Percentiles rank a stretch among this genome's conserved stretches.
Conservation (phyloP, 2,329 filamentous ascomycete genomes). For the Paraphoma sp. region DNA sequence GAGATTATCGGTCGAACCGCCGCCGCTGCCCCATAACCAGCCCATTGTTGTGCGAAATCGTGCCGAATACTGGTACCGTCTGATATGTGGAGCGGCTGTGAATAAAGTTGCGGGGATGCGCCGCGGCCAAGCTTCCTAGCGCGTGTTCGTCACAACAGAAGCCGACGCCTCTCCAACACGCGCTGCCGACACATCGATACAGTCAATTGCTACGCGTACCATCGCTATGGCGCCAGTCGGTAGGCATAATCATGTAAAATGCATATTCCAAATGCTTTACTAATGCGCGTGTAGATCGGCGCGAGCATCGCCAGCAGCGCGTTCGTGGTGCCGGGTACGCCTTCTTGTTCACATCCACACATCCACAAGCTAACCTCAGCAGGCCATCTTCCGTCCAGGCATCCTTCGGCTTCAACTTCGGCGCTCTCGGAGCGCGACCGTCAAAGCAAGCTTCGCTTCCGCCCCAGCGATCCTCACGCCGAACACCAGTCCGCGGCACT, state of each 20-base stretch:
- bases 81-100: not conserved
- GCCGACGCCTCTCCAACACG: constrained; percentile 14
- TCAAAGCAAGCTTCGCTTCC: constrained; percentile 37
- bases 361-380: constrained; percentile 25
- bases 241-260: constrained; percentile 10
- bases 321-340: constrained; percentile 64
- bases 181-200: constrained; percentile 12
- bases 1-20: constrained; percentile 67
- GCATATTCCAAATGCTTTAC: not conserved
- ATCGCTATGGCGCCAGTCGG: constrained; percentile 44
- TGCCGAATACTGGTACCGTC: not conserved
- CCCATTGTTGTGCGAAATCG: constrained; percentile 56
- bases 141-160: constrained; percentile 27
- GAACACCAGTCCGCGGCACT: constrained; percentile 33
- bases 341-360: constrained; percentile 13
- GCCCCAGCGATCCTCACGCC: constrained; percentile 26
- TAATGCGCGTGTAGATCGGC: constrained; percentile 49
- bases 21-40: constrained; percentile 64
- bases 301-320: constrained; percentile 63
- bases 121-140: constrained; percentile 19
- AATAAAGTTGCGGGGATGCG: constrained; percentile 16
- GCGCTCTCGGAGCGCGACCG: constrained; percentile 24
- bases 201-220: constrained; percentile 19
- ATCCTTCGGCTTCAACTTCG: constrained; percentile 56
- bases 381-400: constrained; percentile 57